Percentiles rank a stretch among this genome's conserved stretches.
Conservation (phyloP, 2,329 filamentous ascomycete genomes). For the Sclerotinia glacialis region DNA sequence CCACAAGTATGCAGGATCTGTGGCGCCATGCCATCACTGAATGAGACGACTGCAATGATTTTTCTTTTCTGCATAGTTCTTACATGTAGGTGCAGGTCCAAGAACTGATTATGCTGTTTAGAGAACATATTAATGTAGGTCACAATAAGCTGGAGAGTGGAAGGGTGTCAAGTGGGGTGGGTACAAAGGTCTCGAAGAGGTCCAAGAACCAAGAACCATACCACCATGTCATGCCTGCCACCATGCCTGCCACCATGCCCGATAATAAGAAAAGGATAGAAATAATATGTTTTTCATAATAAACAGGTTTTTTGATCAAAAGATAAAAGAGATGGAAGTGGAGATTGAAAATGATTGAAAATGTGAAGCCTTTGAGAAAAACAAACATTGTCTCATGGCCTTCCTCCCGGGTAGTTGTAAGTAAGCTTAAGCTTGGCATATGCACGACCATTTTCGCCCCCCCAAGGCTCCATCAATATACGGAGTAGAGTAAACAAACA, state of each 20-base stretch:
- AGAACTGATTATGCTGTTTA: constrained; percentile 6
- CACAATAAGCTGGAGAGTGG: constrained; percentile 2
- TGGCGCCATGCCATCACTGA: constrained; percentile 18
- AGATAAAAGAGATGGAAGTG: neutral
- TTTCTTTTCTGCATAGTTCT: neutral
- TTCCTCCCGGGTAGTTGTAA: neutral
- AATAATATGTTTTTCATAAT: neutral
- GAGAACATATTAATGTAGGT: neutral
- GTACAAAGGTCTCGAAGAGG: neutral
- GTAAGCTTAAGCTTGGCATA: neutral
- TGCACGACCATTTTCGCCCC: neutral
- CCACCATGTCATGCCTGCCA: no score
- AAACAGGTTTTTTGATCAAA: constrained; percentile 17
- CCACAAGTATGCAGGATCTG: constrained; percentile 21
- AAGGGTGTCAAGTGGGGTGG: constrained; percentile 6
- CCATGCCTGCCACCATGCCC: no score
- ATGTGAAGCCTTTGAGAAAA: neutral
- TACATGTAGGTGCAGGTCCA: neutral
- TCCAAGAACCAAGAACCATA: no score
- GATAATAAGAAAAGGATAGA: constrained; percentile 1
- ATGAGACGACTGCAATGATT: neutral
- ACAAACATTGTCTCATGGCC: constrained; percentile 4
- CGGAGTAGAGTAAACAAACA: no score
- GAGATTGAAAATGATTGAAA: neutral
- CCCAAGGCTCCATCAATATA: neutral